Evolutionary conservation across 345 rosid species (phyloP).

Genomic region (Carallia pectinifolia): DNA sequence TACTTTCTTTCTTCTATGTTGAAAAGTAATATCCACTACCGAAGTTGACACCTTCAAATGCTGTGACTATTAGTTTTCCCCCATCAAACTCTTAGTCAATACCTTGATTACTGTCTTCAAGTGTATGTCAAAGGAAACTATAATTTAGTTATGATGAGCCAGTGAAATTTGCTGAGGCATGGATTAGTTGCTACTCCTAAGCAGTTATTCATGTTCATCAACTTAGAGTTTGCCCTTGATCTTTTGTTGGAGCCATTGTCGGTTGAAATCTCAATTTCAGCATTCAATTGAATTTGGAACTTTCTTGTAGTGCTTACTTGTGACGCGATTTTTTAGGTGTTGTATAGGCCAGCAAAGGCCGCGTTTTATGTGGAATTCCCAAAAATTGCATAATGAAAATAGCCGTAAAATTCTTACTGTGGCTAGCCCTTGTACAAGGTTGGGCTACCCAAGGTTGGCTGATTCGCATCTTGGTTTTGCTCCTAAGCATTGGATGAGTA

Average conservation of each 20-base stretch:
- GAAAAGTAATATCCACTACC: not conserved
- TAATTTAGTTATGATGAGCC: not conserved
- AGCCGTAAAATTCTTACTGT: slow-evolving; percentile 19
- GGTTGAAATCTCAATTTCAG: not conserved
- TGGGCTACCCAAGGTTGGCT: slow-evolving; percentile 25
- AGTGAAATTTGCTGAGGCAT: not conserved
- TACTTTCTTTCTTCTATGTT: not conserved
- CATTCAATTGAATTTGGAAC: not conserved
- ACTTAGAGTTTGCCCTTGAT: not conserved
- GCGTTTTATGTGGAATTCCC: slow-evolving; percentile 40
- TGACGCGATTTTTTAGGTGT: slow-evolving; percentile 25
- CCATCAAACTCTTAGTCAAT: not conserved
- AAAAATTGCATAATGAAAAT: slow-evolving; percentile 25
- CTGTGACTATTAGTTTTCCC: not conserved
- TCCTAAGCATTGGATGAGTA: slow-evolving; percentile 29
- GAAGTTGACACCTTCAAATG: slow-evolving; percentile 6
- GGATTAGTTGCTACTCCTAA: too few species aligned
- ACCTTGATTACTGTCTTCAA: not conserved
- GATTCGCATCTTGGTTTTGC: slow-evolving; percentile 22
- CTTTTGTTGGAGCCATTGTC: not conserved
- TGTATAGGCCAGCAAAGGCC: slow-evolving; percentile 41
- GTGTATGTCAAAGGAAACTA: not conserved
- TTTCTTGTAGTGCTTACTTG: not conserved
- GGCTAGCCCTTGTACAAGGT: slow-evolving; percentile 13
- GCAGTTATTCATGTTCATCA: too few species aligned